Evolutionary conservation across 2,329 filamentous ascomycete genomes (phyloP).

Genomic region (Cordyceps fumosorosea): DNA sequence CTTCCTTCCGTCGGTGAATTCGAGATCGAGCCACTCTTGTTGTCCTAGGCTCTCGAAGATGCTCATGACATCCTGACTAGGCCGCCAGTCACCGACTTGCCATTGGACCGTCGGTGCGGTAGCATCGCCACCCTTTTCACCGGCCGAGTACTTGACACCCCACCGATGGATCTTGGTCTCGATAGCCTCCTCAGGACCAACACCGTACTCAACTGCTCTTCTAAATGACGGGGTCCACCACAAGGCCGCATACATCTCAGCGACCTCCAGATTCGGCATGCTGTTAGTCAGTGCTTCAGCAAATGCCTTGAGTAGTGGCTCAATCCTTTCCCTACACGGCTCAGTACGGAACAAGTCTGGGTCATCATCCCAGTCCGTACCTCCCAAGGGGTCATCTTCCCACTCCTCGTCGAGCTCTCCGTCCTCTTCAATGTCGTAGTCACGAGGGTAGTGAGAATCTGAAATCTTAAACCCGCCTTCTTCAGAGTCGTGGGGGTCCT

Average conservation of each 20-base stretch:
- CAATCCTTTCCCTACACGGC: constrained; percentile 16
- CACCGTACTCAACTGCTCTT: constrained; percentile 8
- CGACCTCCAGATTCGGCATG: constrained; percentile 19
- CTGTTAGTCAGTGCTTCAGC: constrained; percentile 15
- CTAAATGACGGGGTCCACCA: constrained; percentile 18
- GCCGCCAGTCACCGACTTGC: constrained; percentile 22
- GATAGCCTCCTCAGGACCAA: too few species aligned
- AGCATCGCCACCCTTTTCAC: not conserved
- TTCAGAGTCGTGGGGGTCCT: constrained; percentile 16
- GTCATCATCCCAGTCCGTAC: not conserved
- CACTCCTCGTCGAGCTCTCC: constrained; percentile 11
- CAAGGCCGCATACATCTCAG: constrained; percentile 20
- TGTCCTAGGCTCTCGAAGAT: constrained; percentile 18
- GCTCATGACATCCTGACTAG: constrained; percentile 15
- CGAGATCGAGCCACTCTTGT: constrained; percentile 18
- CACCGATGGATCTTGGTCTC: constrained; percentile 17
- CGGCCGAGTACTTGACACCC: constrained; percentile 18
- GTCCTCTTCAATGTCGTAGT: constrained; percentile 15
- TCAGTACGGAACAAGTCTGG: constrained; percentile 20
- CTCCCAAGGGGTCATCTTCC: constrained; percentile 13
- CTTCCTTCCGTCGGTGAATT: too few species aligned
- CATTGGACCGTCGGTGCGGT: constrained; percentile 16
- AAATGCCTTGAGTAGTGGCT: constrained; percentile 20
- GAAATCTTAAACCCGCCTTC: constrained; percentile 17
- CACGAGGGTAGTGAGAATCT: constrained; percentile 17